Evolutionary conservation across 495 filamentous ascomycete genomes (phyloP).

Genomic region (Tuber calosporum): DNA sequence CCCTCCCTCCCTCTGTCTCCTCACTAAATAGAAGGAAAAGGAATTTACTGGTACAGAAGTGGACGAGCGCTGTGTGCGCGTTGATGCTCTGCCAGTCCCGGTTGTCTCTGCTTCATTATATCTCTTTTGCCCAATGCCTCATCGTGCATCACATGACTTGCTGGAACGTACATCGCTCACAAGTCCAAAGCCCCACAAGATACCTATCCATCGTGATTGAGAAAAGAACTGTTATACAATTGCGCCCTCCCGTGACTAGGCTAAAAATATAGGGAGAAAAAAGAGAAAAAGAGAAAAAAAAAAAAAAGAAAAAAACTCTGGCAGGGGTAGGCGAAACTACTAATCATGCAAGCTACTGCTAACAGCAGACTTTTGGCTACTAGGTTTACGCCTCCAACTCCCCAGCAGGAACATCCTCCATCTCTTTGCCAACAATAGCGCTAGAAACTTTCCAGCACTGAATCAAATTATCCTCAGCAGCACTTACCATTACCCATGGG

Average conservation of each 20-base stretch:
- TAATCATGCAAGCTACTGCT: not conserved
- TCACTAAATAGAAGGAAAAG: not conserved
- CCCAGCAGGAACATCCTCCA: constrained; percentile 67
- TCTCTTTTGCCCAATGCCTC: not conserved
- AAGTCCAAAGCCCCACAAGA: not conserved
- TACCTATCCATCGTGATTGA: not conserved
- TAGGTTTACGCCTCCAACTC: constrained; percentile 54
- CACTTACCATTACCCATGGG: constrained; percentile 88
- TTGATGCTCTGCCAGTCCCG: not conserved
- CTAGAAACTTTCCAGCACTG: constrained; percentile 95
- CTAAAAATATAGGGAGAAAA: not conserved
- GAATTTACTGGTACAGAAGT: not conserved
- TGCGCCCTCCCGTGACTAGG: not conserved
- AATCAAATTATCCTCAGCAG: constrained; percentile 92
- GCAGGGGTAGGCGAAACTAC: not conserved
- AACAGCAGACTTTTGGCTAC: not conserved
- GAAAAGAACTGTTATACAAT: not conserved
- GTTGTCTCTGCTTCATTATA: not conserved
- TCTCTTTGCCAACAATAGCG: constrained; percentile 75
- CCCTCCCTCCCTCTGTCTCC: not conserved
- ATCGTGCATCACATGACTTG: not conserved
- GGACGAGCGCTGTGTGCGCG: not conserved
- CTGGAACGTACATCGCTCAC: not conserved
- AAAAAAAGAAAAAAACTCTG: not conserved
- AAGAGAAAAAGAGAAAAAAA: not conserved